phyloP scores from a whole-genome alignment of 2,329 filamentous ascomycete genomes.

The Dactylellina drechsleri region DNA sequence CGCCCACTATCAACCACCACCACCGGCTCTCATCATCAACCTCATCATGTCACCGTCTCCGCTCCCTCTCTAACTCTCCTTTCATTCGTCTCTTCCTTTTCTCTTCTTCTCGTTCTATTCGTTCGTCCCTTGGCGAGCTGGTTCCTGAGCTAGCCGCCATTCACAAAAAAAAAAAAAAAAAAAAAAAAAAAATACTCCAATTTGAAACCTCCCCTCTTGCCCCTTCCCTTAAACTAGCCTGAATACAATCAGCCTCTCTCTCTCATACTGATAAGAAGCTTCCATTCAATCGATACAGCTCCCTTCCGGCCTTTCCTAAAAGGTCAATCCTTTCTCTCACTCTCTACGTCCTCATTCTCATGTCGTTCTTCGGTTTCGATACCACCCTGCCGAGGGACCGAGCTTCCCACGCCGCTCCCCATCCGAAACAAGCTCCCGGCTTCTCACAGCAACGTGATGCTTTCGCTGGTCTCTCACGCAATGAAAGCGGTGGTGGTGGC shows the following conservation, averaged over 20 bases:
- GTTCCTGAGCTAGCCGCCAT: neutral
- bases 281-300: neutral
- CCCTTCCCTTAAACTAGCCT: too few species aligned
- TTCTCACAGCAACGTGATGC: conserved; percentile 87
- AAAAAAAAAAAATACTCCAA: too few species aligned
- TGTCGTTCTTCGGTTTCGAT: conserved; percentile 95
- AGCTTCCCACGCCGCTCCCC: conserved; percentile 69
- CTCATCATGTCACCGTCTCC: conserved; percentile 12
- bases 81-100: conserved; percentile 9
- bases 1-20: neutral
- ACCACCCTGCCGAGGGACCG: conserved; percentile 68
- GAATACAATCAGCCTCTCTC: too few species aligned
- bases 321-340: conserved; percentile 6
- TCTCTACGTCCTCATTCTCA: conserved; percentile 60
- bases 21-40: conserved; percentile 10
- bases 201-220: too few species aligned
- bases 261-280: too few species aligned
- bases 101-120: neutral
- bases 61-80: conserved; percentile 17
- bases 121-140: too few species aligned
- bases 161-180: neutral
- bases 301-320: conserved; percentile 6
- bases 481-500: conserved; percentile 70
- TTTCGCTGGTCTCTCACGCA: conserved; percentile 81
- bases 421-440: conserved; percentile 71